Evolutionary conservation across 2,329 filamentous ascomycete species (phyloP).

Genomic region (Venturia carpophila): DNA sequence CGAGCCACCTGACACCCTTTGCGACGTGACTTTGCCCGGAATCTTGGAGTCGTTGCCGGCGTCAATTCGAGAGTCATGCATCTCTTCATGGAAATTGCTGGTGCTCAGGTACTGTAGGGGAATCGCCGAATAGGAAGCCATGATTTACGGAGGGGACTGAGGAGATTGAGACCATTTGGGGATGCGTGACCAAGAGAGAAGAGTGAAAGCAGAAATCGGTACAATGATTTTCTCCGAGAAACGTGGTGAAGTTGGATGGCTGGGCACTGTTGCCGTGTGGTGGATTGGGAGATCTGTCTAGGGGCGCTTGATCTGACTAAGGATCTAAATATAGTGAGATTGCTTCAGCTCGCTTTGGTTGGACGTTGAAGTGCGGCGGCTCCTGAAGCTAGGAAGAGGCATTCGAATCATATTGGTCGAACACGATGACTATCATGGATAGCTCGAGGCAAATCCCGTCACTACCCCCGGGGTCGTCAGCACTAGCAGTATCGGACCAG

Average conservation of each 20-base stretch:
- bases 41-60: neutral
- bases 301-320: too few relatives aligned
- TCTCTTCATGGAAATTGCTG: neutral
- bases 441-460: too few relatives aligned
- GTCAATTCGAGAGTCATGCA: neutral
- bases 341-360: neutral
- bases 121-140: conserved; percentile 1
- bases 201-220: neutral
- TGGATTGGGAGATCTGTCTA: too few relatives aligned
- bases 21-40: neutral
- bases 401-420: too few relatives aligned
- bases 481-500: too few relatives aligned
- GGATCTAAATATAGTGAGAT: neutral
- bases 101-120: neutral
- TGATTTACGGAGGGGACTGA: neutral
- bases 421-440: too few relatives aligned
- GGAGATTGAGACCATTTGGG: neutral
- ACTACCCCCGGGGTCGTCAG: too few relatives aligned
- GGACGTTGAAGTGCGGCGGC: too few relatives aligned
- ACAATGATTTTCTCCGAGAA: neutral
- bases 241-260: too few relatives aligned
- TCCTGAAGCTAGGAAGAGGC: too few relatives aligned
- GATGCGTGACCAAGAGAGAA: neutral
- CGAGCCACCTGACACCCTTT: neutral
- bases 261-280: too few relatives aligned